phyloP scores from a whole-genome alignment of 139 green algal genomes.

The Monoraphidium neglectum region DNA sequence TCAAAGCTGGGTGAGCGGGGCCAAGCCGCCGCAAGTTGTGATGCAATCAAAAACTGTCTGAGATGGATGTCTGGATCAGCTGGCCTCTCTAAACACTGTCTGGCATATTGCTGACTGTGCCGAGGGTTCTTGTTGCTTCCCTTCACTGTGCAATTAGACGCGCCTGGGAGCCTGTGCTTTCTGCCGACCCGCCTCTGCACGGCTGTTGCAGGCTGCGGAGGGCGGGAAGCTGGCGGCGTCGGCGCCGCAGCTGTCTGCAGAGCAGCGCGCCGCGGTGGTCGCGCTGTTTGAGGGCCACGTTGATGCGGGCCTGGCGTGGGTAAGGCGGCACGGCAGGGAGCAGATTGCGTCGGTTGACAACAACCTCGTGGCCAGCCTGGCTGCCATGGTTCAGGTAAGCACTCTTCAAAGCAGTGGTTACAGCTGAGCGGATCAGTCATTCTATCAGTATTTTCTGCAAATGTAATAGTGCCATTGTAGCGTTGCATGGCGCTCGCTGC shows the following conservation, averaged over 20 bases:
- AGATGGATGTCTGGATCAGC: neutral
- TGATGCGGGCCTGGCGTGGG: conserved; percentile 56
- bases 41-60: conserved; percentile 70
- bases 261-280: conserved; percentile 68
- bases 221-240: no score
- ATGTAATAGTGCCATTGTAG: no score
- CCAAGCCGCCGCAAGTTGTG: no score
- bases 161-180: conserved; percentile 57
- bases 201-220: no score
- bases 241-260: no score
- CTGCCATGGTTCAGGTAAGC: conserved; percentile 45
- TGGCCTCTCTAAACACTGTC: conserved; percentile 78
- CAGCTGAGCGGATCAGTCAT: no score
- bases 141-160: conserved; percentile 84
- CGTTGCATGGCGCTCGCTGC: no score
- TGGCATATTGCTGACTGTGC: conserved; percentile 69
- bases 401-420: neutral
- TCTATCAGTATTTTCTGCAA: no score
- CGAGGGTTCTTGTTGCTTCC: no score
- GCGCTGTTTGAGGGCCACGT: conserved; percentile 72
- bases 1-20: conserved; percentile 74
- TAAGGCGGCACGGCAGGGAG: conserved; percentile 61
- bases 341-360: conserved; percentile 76
- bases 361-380: conserved; percentile 71
- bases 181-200: no score